Conservation (phyloP, 768 basidiomycete genomes). For the Scleroderma citrinum region DNA sequence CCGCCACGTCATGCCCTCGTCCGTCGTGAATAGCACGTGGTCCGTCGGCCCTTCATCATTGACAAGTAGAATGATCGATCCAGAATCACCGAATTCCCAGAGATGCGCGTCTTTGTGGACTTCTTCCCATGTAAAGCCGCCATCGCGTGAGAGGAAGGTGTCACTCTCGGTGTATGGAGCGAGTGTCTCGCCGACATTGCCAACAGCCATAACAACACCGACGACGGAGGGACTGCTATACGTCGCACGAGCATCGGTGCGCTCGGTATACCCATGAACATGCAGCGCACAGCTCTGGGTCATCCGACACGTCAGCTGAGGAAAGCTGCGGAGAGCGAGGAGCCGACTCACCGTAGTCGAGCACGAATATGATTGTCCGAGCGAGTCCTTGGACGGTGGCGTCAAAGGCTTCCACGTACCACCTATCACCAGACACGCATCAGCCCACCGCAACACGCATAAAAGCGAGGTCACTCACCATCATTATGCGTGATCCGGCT, state of each 20-base stretch:
- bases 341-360: conserved; percentile 46
- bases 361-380: conserved; percentile 68
- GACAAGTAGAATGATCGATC: conserved; percentile 86
- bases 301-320: not conserved
- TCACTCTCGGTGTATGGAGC: conserved; percentile 81
- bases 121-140: conserved; percentile 97
- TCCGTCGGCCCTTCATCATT: conserved; percentile 95
- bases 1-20: conserved; percentile 85
- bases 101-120: conserved; percentile 97
- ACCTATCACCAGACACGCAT: conserved; percentile 37
- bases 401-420: conserved; percentile 80
- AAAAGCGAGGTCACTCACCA: conserved; percentile 41
- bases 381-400: conserved; percentile 73
- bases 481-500: conserved; percentile 95
- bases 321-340: not conserved
- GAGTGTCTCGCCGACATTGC: conserved; percentile 86
- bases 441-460: not conserved
- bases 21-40: conserved; percentile 80
- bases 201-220: conserved; percentile 93
- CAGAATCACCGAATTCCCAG: conserved; percentile 98
- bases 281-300: conserved; percentile 78
- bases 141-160: conserved; percentile 95
- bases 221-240: conserved; percentile 90
- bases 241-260: conserved; percentile 83
- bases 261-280: conserved; percentile 94